A percentile compares a stretch with the other conserved stretches of the same genome.
phyloP scores from a whole-genome alignment of 177 flowering plant species.

The Vitis hybrid region DNA sequence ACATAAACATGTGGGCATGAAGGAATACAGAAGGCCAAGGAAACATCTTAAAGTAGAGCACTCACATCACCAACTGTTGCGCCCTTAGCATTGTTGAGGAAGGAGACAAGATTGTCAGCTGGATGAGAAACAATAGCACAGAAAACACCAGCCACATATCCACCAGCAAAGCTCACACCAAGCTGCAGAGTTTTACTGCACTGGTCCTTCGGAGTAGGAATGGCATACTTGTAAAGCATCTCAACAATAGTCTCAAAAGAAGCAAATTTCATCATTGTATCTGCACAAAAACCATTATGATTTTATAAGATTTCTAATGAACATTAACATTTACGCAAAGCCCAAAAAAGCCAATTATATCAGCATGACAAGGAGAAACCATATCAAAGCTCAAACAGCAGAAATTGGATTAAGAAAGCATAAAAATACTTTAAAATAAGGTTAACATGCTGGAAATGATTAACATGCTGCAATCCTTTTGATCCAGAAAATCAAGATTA shows the following conservation, averaged over 20 bases:
- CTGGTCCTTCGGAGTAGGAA: conserved; percentile 74
- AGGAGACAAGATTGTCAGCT: conserved; percentile 92
- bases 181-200: conserved; percentile 79
- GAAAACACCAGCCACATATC: conserved; percentile 85
- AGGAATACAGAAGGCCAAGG: neutral
- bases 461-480: no score
- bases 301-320: no score
- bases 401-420: no score
- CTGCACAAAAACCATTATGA: conserved; percentile 29
- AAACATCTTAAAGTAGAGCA: conserved; percentile 6
- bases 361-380: no score
- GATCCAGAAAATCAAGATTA: no score
- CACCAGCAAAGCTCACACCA: conserved; percentile 90
- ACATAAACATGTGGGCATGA: neutral
- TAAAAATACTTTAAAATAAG: no score
- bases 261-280: conserved; percentile 95
- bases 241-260: conserved; percentile 86
- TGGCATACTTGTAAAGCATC: conserved; percentile 70
- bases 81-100: conserved; percentile 91
- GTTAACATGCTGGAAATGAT: no score
- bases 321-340: no score
- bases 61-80: conserved; percentile 91
- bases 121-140: conserved; percentile 94
- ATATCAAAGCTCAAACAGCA: no score
- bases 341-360: no score